Percentiles rank a stretch among this genome's conserved stretches.
These are phyloP conservation scores for Erigeron philadelphicus DNA, from an alignment of 140 eudicot species.

Conservation along the genomic window DNA sequence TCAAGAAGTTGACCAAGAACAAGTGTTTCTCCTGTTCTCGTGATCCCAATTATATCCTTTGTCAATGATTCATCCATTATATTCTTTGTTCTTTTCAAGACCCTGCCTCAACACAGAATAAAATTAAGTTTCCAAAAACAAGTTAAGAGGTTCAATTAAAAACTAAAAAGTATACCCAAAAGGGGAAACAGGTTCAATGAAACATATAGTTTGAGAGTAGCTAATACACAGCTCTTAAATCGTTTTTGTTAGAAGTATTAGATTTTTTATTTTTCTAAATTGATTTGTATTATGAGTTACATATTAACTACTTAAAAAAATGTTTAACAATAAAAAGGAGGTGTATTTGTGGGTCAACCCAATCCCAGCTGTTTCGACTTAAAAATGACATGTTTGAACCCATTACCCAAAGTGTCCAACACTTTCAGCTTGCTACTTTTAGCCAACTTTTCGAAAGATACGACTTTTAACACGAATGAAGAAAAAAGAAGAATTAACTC, in stretches of 20 bases:
- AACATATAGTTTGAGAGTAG: no score
- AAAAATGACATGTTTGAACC: background rate
- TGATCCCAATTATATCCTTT: constrained; percentile 53
- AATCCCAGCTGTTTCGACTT: background rate
- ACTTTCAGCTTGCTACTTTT: background rate
- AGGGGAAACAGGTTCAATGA: no score
- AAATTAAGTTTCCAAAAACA: background rate
- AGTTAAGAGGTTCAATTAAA: no score
- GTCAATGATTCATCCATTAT: constrained; percentile 13
- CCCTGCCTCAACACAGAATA: constrained; percentile 31
- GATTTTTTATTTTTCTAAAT: no score
- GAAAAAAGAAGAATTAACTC: constrained; percentile 43
- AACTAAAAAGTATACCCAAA: no score
- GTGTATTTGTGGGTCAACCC: background rate
- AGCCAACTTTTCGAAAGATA: background rate
- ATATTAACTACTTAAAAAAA: no score
- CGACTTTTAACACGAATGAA: background rate
- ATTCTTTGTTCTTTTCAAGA: constrained; percentile 32
- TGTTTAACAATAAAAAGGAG: no score
- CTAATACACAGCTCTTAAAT: no score
- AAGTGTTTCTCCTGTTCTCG: constrained; percentile 34
- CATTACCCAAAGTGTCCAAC: background rate
- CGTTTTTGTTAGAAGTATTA: no score
- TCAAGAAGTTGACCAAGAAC: constrained; percentile 47
- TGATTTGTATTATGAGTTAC: no score